phyloP scores from a whole-genome alignment of 257 asterid genomes.

The Gentiana straminea region DNA sequence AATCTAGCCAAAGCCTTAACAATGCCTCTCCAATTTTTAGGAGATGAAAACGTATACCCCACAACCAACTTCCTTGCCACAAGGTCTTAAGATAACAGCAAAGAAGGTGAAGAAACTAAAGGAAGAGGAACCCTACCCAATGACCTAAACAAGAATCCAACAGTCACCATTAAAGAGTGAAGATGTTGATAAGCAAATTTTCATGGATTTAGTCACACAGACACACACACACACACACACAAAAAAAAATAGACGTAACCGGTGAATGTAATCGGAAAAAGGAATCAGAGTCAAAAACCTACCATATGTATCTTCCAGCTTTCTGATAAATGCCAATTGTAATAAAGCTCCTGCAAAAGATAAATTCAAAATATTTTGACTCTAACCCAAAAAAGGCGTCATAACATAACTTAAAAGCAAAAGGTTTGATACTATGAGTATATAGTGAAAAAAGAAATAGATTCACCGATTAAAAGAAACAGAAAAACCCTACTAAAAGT shows the following conservation, averaged over 20 bases:
- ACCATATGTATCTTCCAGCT: slow-evolving; percentile 76
- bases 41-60: too few species aligned
- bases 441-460: too few species aligned
- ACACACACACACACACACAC: neutral
- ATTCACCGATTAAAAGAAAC: too few species aligned
- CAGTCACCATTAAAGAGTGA: neutral
- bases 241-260: neutral
- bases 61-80: too few species aligned
- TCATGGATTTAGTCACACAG: neutral
- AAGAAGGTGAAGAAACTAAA: neutral
- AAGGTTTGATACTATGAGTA: too few species aligned
- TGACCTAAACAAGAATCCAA: too few species aligned
- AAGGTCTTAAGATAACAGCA: neutral
- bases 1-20: too few species aligned
- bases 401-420: too few species aligned
- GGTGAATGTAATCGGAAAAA: neutral
- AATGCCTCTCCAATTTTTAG: too few species aligned
- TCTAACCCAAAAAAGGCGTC: too few species aligned
- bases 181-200: neutral
- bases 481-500: too few species aligned
- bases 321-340: slow-evolving; percentile 57
- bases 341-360: slow-evolving; percentile 51
- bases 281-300: slow-evolving; percentile 15
- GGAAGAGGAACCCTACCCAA: neutral
- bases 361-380: slow-evolving; percentile 2